Percentiles rank a stretch among this genome's conserved stretches.
Evolutionary conservation across 495 filamentous ascomycete genomes (phyloP).

Genomic region (Collariella sp.): DNA sequence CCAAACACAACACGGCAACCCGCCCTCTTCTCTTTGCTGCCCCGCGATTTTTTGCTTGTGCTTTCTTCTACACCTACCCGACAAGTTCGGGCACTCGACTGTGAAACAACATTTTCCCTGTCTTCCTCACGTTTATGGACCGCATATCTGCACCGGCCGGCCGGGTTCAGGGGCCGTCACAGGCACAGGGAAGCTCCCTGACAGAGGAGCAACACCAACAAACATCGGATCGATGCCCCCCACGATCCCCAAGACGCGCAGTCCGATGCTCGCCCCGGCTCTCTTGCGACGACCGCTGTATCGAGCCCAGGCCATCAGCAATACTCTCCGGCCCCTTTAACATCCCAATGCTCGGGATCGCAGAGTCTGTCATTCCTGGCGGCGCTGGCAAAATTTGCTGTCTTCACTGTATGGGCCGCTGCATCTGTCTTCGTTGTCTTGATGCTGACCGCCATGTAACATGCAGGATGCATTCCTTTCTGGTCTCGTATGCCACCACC

Average conservation of each 20-base stretch:
- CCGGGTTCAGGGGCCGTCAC: slow-evolving; percentile 5
- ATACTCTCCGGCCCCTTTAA: neutral
- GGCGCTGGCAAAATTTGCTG: slow-evolving; percentile 7
- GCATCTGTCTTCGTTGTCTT: too few species aligned
- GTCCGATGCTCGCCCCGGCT: neutral
- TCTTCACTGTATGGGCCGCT: slow-evolving; percentile 9
- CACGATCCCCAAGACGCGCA: neutral
- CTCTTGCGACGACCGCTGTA: neutral
- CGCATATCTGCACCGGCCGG: neutral
- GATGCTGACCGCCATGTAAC: too few species aligned
- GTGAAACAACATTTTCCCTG: neutral
- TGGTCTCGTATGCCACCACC: neutral
- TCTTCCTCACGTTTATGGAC: neutral
- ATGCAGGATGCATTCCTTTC: slow-evolving; percentile 9
- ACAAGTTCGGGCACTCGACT: neutral
- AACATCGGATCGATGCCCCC: neutral
- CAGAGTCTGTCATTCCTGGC: slow-evolving; percentile 3
- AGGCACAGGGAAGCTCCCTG: neutral
- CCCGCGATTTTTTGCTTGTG: neutral
- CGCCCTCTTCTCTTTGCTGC: neutral
- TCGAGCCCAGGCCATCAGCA: neutral
- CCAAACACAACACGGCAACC: slow-evolving; percentile 1
- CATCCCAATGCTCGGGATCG: neutral
- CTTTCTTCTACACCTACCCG: neutral
- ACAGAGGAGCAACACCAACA: neutral